phyloP scores from a whole-genome alignment of 768 basidiomycete genomes.

The Cyclocybe aegerita region DNA sequence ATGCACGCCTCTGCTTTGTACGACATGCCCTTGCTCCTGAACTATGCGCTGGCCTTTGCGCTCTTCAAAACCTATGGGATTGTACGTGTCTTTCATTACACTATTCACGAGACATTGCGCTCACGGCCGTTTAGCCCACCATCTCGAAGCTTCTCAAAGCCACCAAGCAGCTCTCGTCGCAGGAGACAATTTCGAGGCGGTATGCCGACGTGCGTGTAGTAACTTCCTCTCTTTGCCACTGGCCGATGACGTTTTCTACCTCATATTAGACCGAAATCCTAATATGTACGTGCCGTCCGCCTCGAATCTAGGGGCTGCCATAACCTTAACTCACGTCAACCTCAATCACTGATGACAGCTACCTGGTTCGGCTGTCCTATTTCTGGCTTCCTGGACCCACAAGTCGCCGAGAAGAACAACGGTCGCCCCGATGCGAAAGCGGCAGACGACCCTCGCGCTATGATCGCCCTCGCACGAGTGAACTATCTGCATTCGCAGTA shows the following conservation, averaged over 20 bases:
- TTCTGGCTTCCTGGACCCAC: slow-evolving; percentile 9
- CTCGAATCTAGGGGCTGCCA: too few relatives aligned
- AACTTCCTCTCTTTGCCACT: not conserved
- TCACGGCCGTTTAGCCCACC: slow-evolving; percentile 29
- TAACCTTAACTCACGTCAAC: too few relatives aligned
- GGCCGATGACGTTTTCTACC: not conserved
- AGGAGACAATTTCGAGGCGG: slow-evolving; percentile 32
- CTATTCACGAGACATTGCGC: not conserved
- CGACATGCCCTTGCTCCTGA: slow-evolving; percentile 43
- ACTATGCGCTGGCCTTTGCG: slow-evolving; percentile 41
- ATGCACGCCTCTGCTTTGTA: slow-evolving; percentile 28
- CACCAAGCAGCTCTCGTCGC: slow-evolving; percentile 34
- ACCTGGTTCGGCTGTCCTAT: slow-evolving; percentile 32
- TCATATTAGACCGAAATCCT: slow-evolving; percentile 37
- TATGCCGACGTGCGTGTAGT: slow-evolving; percentile 40
- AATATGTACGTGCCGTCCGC: slow-evolving; percentile 25
- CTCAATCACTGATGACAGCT: slow-evolving; percentile 13
- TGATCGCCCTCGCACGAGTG: slow-evolving; percentile 34
- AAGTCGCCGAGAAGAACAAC: slow-evolving; percentile 3
- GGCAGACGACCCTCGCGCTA: slow-evolving; percentile 31
- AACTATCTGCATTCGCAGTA: slow-evolving; percentile 40
- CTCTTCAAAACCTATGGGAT: slow-evolving; percentile 51
- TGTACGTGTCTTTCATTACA: slow-evolving; percentile 20
- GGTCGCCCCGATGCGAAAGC: not conserved
- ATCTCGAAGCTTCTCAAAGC: slow-evolving; percentile 36